Conservation (phyloP, 2,329 filamentous ascomycete genomes). For the Drechslerella stenobrocha region DNA sequence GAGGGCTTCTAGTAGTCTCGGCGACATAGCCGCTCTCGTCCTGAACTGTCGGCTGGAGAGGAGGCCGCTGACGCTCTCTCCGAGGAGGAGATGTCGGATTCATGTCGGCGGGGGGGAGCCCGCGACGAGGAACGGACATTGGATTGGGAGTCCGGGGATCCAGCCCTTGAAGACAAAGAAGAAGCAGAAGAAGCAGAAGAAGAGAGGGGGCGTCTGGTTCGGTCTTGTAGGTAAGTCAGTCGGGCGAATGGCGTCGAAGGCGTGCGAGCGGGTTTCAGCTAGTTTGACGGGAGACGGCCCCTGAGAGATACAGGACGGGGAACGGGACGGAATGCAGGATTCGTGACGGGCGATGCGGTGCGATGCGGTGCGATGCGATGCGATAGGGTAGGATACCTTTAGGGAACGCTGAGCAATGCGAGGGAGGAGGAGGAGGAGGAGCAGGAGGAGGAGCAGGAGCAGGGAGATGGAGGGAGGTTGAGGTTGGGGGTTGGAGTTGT, state of each 20-base stretch:
- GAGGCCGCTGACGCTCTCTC: conserved; percentile 29
- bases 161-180: conserved; percentile 11
- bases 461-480: too few relatives aligned
- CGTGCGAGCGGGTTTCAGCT: background rate
- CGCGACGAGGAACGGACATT: conserved; percentile 39
- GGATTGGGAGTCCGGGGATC: conserved; percentile 21
- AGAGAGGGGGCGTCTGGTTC: too few relatives aligned
- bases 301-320: too few relatives aligned
- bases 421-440: too few relatives aligned
- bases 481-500: too few relatives aligned
- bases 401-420: too few relatives aligned
- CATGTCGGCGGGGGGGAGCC: conserved; percentile 31
- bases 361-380: too few relatives aligned
- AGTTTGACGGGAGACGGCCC: background rate
- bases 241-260: background rate
- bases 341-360: too few relatives aligned
- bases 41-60: conserved; percentile 16
- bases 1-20: conserved; percentile 43
- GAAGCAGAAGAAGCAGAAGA: conserved; percentile 7
- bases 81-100: conserved; percentile 26
- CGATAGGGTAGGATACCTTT: too few relatives aligned
- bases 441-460: too few relatives aligned
- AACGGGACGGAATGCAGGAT: too few relatives aligned
- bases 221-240: background rate
- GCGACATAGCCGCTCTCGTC: conserved; percentile 44